These are phyloP conservation scores for Boletus fagicola DNA, from an alignment of 768 basidiomycete species.

Conservation along the genomic window DNA sequence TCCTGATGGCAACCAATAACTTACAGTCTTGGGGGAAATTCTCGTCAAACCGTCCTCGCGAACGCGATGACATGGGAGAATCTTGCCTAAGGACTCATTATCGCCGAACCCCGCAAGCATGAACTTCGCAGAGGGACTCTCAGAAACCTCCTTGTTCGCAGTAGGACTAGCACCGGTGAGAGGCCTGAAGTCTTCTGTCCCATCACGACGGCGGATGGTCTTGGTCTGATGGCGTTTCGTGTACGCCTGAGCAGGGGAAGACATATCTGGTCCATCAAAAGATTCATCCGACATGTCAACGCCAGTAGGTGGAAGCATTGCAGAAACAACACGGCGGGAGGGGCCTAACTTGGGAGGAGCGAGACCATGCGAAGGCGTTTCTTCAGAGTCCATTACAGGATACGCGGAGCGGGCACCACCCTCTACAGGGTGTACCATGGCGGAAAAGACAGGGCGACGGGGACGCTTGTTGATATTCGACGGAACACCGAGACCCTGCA, in stretches of 20 bases:
- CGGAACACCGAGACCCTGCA: slow-evolving; percentile 55
- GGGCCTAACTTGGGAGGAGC: slow-evolving; percentile 39
- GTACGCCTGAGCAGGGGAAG: slow-evolving; percentile 80
- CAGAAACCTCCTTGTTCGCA: slow-evolving; percentile 42
- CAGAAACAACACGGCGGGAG: slow-evolving; percentile 72
- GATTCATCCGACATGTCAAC: slow-evolving; percentile 50
- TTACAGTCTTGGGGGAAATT: slow-evolving; percentile 75
- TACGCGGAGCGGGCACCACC: slow-evolving; percentile 42
- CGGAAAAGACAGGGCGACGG: slow-evolving; percentile 67
- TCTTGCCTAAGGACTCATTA: slow-evolving; percentile 90
- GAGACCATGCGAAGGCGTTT: slow-evolving; percentile 30
- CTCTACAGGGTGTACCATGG: slow-evolving; percentile 52
- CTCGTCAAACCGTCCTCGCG: slow-evolving; percentile 95
- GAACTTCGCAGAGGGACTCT: slow-evolving; percentile 58
- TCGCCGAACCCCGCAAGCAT: slow-evolving; percentile 79
- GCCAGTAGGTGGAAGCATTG: slow-evolving; percentile 49
- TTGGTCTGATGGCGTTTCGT: slow-evolving; percentile 73
- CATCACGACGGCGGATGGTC: slow-evolving; percentile 76
- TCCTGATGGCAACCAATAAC: slow-evolving; percentile 24
- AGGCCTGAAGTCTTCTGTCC: slow-evolving; percentile 77
- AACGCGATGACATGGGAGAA: slow-evolving; percentile 90
- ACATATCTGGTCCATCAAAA: slow-evolving; percentile 63
- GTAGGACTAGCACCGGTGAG: slow-evolving; percentile 64
- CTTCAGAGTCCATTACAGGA: slow-evolving; percentile 37
- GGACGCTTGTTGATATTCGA: slow-evolving; percentile 54